phyloP scores from a whole-genome alignment of 805 yeast genomes.

The Teunomyces gatunensis region DNA sequence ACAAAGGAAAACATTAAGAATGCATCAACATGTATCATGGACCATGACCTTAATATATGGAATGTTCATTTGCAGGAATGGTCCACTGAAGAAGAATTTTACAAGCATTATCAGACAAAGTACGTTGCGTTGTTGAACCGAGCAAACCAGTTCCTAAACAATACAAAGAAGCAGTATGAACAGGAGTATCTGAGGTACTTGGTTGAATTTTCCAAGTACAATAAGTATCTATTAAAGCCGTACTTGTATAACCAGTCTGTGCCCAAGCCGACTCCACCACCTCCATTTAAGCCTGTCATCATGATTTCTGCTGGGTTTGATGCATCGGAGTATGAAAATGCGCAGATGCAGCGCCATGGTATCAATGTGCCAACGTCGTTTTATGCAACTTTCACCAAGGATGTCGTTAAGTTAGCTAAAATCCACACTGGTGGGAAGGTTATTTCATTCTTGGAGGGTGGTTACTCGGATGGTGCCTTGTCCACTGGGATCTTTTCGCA shows the following conservation, averaged over 20 bases:
- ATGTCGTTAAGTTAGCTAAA: conserved; percentile 67
- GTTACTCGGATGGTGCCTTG: conserved; percentile 80
- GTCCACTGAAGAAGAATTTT: conserved; percentile 61
- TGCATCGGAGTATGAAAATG: conserved; percentile 78
- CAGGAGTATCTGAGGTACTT: conserved; percentile 28
- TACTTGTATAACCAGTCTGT: conserved; percentile 26
- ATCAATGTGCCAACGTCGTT: conserved; percentile 81
- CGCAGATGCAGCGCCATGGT: conserved; percentile 82
- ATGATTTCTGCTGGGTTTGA: conserved; percentile 87
- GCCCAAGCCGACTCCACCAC: conserved; percentile 34
- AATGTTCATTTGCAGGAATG: conserved; percentile 75
- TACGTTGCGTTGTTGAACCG: conserved; percentile 61
- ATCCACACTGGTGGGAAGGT: conserved; percentile 59
- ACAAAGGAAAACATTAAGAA: conserved; percentile 66
- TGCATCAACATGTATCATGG: conserved; percentile 76
- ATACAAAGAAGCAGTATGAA: conserved; percentile 45
- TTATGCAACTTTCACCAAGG: conserved; percentile 68
- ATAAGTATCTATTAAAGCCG: conserved; percentile 32
- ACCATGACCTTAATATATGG: conserved; percentile 80
- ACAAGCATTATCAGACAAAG: conserved; percentile 54
- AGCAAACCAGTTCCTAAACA: conserved; percentile 62
- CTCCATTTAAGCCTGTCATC: conserved; percentile 47
- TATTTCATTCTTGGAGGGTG: conserved; percentile 76
- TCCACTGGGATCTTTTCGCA: conserved; percentile 79
- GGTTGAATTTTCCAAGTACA: conserved; percentile 23